Percentiles rank a stretch among this genome's conserved stretches.
Evolutionary conservation across 129 eudicot species (phyloP).

Genomic region (Centaurea solstitialis): DNA sequence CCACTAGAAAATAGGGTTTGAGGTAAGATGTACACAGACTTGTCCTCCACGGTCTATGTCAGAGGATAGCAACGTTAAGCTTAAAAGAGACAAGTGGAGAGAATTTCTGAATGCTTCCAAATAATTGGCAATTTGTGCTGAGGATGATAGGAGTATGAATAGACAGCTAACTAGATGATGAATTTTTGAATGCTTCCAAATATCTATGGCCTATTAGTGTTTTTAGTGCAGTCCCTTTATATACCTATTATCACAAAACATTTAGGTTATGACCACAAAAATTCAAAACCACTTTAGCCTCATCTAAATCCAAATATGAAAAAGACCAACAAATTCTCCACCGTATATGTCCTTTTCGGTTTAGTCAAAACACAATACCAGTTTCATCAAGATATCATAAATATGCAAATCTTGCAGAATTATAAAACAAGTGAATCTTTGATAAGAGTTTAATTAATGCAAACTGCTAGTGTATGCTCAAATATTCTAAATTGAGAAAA

Average conservation of each 20-base stretch:
- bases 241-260: constrained; percentile 20
- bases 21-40: neutral
- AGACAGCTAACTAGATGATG: neutral
- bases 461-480: neutral
- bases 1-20: neutral
- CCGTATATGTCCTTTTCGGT: constrained; percentile 32
- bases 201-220: neutral
- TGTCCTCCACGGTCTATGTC: neutral
- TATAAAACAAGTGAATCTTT: constrained; percentile 4
- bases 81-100: neutral
- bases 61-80: neutral
- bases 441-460: neutral
- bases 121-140: constrained; percentile 8
- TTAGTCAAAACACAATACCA: constrained; percentile 10
- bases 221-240: constrained; percentile 21
- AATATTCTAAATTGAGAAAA: constrained; percentile 2
- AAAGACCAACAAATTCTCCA: constrained; percentile 24
- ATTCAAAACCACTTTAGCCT: constrained; percentile 18
- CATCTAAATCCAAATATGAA: constrained; percentile 16
- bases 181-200: constrained; percentile 14
- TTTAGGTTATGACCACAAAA: constrained; percentile 25
- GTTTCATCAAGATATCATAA: constrained; percentile 10
- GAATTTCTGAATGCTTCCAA: constrained; percentile 27
- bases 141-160: neutral
- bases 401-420: constrained; percentile 5